Evolutionary conservation across 108 stramenopile genomes (phyloP).

Genomic region (Cyclotella sp.): DNA sequence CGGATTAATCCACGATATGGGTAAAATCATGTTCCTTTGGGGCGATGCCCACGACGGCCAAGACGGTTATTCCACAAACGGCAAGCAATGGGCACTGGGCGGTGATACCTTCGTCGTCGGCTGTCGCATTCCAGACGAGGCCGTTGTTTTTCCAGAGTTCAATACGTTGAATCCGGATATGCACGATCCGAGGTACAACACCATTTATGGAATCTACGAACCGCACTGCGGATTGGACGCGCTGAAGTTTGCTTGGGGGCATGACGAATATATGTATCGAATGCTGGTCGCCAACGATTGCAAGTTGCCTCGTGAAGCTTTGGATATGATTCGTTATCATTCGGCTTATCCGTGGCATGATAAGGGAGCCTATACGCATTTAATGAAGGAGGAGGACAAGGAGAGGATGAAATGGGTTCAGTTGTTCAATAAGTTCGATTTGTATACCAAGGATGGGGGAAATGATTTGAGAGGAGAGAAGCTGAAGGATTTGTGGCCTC

Average conservation of each 20-base stretch:
- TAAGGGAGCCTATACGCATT: constrained; percentile 69
- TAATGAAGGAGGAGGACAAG: constrained; percentile 69
- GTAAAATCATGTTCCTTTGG: constrained; percentile 88
- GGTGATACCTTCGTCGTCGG: constrained; percentile 88
- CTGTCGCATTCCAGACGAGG: constrained; percentile 69
- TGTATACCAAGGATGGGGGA: constrained; percentile 80
- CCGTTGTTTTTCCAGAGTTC: constrained; percentile 80
- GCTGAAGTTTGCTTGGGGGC: constrained; percentile 77
- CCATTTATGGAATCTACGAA: constrained; percentile 68
- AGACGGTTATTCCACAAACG: constrained; percentile 67
- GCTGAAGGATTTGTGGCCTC: constrained; percentile 72
- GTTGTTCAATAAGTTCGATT: constrained; percentile 79
- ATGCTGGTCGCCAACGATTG: constrained; percentile 77
- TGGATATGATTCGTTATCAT: constrained; percentile 87
- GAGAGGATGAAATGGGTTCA: constrained; percentile 68
- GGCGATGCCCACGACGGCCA: constrained; percentile 73
- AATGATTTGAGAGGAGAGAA: constrained; percentile 57
- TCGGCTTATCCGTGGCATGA: constrained; percentile 80
- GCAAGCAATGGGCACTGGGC: constrained; percentile 85
- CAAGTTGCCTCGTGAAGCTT: constrained; percentile 67
- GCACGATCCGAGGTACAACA: constrained; percentile 65
- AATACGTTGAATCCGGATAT: constrained; percentile 78
- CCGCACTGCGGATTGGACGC: constrained; percentile 74
- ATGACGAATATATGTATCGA: constrained; percentile 88
- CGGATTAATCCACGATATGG: constrained; percentile 86